Conservation (phyloP, 108 stramenopile genomes). For the Pseudonitzschia multiseries region DNA sequence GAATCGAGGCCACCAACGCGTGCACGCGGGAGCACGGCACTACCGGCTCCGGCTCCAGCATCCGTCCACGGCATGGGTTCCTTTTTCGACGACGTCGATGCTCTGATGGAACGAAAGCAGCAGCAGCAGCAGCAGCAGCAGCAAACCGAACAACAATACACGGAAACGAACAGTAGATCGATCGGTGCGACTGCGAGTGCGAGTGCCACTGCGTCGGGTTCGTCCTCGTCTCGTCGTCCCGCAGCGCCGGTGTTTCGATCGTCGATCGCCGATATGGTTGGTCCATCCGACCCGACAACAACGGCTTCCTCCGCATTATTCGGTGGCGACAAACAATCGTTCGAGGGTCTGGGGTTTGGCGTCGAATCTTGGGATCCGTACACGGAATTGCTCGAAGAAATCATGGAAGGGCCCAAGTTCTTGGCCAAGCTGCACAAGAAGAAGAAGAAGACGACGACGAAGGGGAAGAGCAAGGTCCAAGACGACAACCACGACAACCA, state of each 20-base stretch:
- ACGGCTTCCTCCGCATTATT: background rate
- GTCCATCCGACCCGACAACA: background rate
- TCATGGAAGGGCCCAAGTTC: conserved; percentile 15
- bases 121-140: background rate
- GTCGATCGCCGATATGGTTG: conserved; percentile 1
- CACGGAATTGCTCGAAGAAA: conserved; percentile 25
- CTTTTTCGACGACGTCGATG: conserved; percentile 46
- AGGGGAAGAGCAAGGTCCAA: too few relatives aligned
- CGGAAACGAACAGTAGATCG: too few relatives aligned
- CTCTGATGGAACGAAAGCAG: conserved; percentile 32
- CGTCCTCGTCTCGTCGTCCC: too few relatives aligned
- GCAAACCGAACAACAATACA: too few relatives aligned
- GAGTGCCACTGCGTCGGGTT: too few relatives aligned
- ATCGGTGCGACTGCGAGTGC: too few relatives aligned
- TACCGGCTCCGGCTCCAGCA: background rate
- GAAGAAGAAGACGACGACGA: background rate
- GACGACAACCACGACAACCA: background rate
- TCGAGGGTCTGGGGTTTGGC: conserved; percentile 7
- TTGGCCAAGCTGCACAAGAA: background rate
- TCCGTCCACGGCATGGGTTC: conserved; percentile 21
- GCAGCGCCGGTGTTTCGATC: background rate
- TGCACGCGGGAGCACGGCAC: background rate
- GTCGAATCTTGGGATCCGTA: conserved; percentile 36
- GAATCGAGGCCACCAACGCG: background rate
- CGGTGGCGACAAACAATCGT: background rate